These are phyloP conservation scores for Aspergillus asperescens DNA, from an alignment of 495 filamentous ascomycete genomes.

Conservation along the genomic window DNA sequence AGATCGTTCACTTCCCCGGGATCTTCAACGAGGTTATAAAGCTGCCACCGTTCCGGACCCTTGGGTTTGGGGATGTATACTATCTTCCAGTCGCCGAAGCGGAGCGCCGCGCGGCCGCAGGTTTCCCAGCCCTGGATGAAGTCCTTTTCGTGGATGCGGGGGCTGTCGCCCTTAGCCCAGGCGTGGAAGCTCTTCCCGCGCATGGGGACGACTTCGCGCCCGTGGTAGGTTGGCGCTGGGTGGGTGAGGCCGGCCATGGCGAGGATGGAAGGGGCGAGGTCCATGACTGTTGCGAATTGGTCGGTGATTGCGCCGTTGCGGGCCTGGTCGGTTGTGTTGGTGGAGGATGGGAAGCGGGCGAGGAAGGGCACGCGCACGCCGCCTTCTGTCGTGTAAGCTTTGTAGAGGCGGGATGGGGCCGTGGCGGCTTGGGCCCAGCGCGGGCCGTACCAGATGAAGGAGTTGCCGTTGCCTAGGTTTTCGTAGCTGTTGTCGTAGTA, in stretches of 20 bases:
- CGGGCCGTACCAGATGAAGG: conserved; percentile 62
- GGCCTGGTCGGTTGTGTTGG: conserved; percentile 19
- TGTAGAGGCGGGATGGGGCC: conserved; percentile 56
- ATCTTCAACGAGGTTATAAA: conserved; percentile 41
- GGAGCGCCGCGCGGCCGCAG: conserved; percentile 41
- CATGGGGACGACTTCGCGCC: conserved; percentile 54
- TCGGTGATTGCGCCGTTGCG: conserved; percentile 42
- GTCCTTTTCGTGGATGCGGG: conserved; percentile 44
- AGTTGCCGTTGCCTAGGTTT: conserved; percentile 56
- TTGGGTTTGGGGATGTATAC: conserved; percentile 47
- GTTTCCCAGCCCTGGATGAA: conserved; percentile 47
- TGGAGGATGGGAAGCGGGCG: conserved; percentile 42
- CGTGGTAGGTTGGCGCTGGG: conserved; percentile 52
- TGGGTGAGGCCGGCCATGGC: conserved; percentile 57
- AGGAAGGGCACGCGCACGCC: conserved; percentile 56
- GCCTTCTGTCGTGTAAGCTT: conserved; percentile 58
- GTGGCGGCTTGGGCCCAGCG: conserved; percentile 62
- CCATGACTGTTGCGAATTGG: conserved; percentile 60
- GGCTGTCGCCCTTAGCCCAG: conserved; percentile 30
- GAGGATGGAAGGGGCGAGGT: conserved; percentile 55
- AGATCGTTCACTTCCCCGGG: conserved; percentile 54
- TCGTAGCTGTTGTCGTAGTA: conserved; percentile 59
- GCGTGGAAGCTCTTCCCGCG: conserved; percentile 48
- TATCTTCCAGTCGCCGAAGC: conserved; percentile 47
- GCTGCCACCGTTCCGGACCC: conserved; percentile 45